Percentiles rank a stretch among this genome's conserved stretches.
Conservation (phyloP, 495 filamentous ascomycete species). For the Tuber indicum region DNA sequence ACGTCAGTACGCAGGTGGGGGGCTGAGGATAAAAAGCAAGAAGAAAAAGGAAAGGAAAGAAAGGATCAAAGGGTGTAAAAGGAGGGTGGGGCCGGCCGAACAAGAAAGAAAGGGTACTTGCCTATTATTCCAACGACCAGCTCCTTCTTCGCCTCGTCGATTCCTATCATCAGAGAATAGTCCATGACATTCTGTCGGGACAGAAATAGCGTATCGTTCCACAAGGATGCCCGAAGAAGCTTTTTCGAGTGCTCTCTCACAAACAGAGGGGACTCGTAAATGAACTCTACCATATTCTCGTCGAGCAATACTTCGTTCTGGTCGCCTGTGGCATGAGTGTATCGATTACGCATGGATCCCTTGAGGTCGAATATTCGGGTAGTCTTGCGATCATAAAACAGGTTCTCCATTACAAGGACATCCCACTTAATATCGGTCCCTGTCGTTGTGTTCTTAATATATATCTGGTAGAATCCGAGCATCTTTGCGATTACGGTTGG, state of each 20-base stretch:
- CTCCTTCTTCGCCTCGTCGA: conserved; percentile 82
- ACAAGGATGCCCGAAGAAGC: conserved; percentile 64
- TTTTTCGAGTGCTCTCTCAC: conserved; percentile 78
- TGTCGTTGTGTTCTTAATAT: conserved; percentile 89
- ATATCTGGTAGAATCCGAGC: conserved; percentile 95
- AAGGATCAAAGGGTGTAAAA: not conserved
- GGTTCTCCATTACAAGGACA: conserved; percentile 93
- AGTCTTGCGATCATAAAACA: conserved; percentile 92
- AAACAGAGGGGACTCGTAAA: conserved; percentile 94
- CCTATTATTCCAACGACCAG: conserved; percentile 89
- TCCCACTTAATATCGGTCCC: conserved; percentile 93
- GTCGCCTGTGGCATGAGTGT: conserved; percentile 89
- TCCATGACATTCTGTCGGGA: conserved; percentile 96
- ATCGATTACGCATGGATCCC: conserved; percentile 95
- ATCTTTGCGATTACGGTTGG: conserved; percentile 98
- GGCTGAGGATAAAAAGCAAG: not conserved
- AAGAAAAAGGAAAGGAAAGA: not conserved
- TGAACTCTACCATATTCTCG: conserved; percentile 99
- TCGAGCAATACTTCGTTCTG: conserved; percentile 93
- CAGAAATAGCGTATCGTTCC: conserved; percentile 94
- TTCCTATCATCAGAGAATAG: conserved; percentile 96
- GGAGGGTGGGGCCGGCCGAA: not conserved
- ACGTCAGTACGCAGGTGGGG: not conserved
- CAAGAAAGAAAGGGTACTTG: conserved; percentile 15
- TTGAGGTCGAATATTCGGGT: conserved; percentile 97